Conservation (phyloP, 345 rosid species). For the Syzygium oleosum region DNA sequence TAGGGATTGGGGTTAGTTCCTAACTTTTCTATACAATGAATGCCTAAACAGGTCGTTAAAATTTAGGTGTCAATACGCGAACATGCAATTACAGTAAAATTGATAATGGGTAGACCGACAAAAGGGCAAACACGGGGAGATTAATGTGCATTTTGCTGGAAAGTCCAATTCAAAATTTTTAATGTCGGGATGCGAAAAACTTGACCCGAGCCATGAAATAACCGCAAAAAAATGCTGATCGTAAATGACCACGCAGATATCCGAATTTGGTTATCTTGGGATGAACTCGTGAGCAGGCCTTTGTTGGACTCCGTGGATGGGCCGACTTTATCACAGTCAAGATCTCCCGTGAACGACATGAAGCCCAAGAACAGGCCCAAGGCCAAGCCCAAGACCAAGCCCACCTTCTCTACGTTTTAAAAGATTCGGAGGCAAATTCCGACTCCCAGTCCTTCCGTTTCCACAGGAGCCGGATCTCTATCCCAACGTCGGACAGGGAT, state of each 20-base stretch:
- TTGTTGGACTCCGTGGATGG: background rate
- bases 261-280: background rate
- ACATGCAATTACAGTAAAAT: background rate
- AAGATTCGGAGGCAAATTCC: background rate
- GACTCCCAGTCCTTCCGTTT: background rate
- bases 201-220: background rate
- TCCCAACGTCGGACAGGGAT: background rate
- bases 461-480: background rate
- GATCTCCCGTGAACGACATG: background rate
- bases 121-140: background rate
- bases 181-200: background rate
- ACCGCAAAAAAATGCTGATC: background rate
- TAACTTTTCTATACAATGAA: background rate
- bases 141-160: background rate
- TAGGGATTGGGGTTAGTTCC: background rate
- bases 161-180: background rate
- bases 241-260: background rate
- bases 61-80: background rate
- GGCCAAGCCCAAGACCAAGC: background rate
- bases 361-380: background rate
- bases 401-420: background rate
- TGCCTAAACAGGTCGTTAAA: background rate
- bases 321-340: background rate
- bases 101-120: rapidly evolving
- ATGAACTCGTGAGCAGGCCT: background rate